These are phyloP conservation scores for Collybia mongolica DNA, from an alignment of 768 basidiomycete species.

Conservation along the genomic window DNA sequence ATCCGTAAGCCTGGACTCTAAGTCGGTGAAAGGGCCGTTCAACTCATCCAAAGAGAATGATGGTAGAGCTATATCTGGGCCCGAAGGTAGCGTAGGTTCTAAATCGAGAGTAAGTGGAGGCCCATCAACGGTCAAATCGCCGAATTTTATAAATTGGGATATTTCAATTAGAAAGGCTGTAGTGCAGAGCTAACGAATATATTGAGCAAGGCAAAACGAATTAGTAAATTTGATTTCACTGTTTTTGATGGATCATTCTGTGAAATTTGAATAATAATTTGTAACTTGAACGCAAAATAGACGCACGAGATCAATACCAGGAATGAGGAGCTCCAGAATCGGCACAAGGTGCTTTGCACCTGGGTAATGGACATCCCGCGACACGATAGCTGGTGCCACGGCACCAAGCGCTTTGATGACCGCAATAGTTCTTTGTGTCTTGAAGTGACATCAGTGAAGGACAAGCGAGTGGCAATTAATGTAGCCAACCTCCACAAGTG, in stretches of 20 bases:
- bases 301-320: slow-evolving; percentile 83
- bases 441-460: slow-evolving; percentile 3
- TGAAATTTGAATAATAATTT: slow-evolving; percentile 2
- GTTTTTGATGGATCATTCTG: slow-evolving; percentile 83
- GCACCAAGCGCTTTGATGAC: slow-evolving; percentile 85
- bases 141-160: slow-evolving; percentile 73
- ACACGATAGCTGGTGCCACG: slow-evolving; percentile 78
- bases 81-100: slow-evolving; percentile 30
- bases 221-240: slow-evolving; percentile 33
- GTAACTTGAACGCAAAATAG: neutral
- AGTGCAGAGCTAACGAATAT: slow-evolving; percentile 56
- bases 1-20: slow-evolving; percentile 42
- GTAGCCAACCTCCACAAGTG: slow-evolving; percentile 70
- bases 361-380: slow-evolving; percentile 72
- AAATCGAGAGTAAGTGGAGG: slow-evolving; percentile 25
- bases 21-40: slow-evolving; percentile 33
- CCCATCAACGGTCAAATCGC: slow-evolving; percentile 51
- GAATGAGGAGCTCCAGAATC: slow-evolving; percentile 77
- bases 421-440: slow-evolving; percentile 85
- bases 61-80: slow-evolving; percentile 28
- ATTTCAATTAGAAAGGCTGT: slow-evolving; percentile 74
- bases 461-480: neutral
- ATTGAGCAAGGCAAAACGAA: slow-evolving; percentile 7
- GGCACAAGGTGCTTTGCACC: slow-evolving; percentile 82
- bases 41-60: slow-evolving; percentile 36